Conservation (phyloP, 2,329 filamentous ascomycete species). For the Penicillium occitanis region DNA sequence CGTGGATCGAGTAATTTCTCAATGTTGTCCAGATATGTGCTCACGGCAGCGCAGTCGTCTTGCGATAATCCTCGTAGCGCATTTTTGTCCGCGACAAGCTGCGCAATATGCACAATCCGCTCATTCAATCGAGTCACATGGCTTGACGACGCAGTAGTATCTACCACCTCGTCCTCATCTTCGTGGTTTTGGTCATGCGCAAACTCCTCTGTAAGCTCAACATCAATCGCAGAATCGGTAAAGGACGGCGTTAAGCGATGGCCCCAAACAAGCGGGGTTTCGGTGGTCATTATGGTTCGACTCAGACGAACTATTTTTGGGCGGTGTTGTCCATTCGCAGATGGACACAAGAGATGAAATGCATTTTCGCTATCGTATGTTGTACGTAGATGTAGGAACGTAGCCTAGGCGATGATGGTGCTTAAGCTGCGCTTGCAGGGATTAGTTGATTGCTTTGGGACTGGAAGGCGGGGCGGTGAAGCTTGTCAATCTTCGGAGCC, state of each 20-base stretch:
- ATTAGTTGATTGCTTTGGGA: neutral
- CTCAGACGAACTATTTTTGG: neutral
- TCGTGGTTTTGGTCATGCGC: conserved; percentile 11
- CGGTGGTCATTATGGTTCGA: neutral
- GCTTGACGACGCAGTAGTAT: neutral
- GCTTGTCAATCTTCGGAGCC: neutral
- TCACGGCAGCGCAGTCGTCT: conserved; percentile 33
- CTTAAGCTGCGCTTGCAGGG: neutral
- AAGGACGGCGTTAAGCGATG: conserved; percentile 25
- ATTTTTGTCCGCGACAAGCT: conserved; percentile 13
- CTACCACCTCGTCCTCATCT: neutral
- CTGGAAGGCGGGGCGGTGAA: neutral
- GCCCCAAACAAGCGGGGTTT: conserved; percentile 20
- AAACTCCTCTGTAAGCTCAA: conserved; percentile 22
- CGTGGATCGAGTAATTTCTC: conserved; percentile 30
- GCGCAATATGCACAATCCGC: conserved; percentile 17
- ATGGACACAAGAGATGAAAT: neutral
- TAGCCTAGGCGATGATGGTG: neutral
- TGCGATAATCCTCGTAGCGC: conserved; percentile 17
- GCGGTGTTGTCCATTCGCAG: neutral
- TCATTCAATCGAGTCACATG: neutral
- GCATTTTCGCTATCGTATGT: neutral
- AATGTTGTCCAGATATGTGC: conserved; percentile 32
- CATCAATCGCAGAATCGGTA: conserved; percentile 30
- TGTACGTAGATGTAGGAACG: neutral